Base-by-base conservation (phyloP, 2,329 filamentous ascomycete species). In the Penicillium sp. region DNA sequence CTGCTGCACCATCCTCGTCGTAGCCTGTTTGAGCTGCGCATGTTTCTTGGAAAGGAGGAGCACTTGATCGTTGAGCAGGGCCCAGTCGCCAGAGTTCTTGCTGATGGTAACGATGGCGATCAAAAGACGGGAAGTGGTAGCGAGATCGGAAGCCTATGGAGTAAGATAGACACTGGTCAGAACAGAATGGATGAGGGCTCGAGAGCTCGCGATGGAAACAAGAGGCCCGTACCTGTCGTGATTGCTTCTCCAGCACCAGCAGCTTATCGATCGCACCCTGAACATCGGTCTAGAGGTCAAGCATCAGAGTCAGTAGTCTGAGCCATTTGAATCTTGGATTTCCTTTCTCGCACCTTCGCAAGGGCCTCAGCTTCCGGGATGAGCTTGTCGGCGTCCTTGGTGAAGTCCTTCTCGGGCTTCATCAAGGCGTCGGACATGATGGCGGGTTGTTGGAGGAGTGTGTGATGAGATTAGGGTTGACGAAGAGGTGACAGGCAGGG, bases 391-490 rank as follows among this genome's bases (percentile, higher is more conserved):
- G 91, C 91, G 78, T 97, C 92, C 80, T 96, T 96, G 72, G 90
- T 89, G 85, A 90, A 97, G 87, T 99, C 94, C 88, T 96, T 97
- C 83, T 99, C 94, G 71, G 93, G 91, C 85, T 95, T 96, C 76
- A 94, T 74, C 67, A 87, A 78, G 77, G 86, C 86, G 78, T 92
- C 90, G 70, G 92, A 89, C 92, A 96, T 96, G 73, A 64, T 83
- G 75, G 68, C 67, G 67, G 66, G 52, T 56, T 59, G 31, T 52
- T 54, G 46, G 48, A 43, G 52, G 52, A 55, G 48, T 52, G 51
- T 51, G 29, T 48, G 51, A 56, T 43, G 46, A 50, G 39, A 33
- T 34, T 39, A 23, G 46, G 14, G 42, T n/a, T 29, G 31, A 18
- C 10, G n/a, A 14, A n/a, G n/a, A n/a, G n/a, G n/a, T n/a, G n/a